Percentiles rank a stretch among this genome's conserved stretches.
Evolutionary conservation across 1,284 basidiomycete species (phyloP).

Genomic region (Takashimella koratensis): DNA sequence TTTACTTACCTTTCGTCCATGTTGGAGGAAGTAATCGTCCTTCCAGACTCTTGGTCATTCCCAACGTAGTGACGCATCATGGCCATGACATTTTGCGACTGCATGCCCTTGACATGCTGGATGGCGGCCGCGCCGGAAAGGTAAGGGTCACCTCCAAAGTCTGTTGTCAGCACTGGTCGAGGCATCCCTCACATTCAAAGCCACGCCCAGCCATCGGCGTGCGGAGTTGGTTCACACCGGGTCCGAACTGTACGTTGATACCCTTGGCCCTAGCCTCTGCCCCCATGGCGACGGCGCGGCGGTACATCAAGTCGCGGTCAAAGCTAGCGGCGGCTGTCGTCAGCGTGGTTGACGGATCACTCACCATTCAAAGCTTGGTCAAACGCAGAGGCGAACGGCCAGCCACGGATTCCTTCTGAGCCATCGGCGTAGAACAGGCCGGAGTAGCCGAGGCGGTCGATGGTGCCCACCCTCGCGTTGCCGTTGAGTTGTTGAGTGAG

Average conservation of each 20-base stretch:
- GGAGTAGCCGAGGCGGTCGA: constrained; percentile 11
- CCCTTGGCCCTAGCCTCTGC: constrained; percentile 75
- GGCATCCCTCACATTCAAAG: constrained; percentile 64
- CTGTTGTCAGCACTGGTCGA: constrained; percentile 26
- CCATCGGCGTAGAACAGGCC: constrained; percentile 16
- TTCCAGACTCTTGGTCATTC: constrained; percentile 27
- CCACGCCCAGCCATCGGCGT: constrained; percentile 66
- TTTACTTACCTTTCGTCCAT: constrained; percentile 20
- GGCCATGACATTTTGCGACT: constrained; percentile 63
- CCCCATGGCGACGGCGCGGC: constrained; percentile 71
- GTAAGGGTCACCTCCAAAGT: constrained; percentile 66
- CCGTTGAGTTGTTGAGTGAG: constrained; percentile 13
- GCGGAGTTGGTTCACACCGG: constrained; percentile 54
- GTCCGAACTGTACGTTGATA: constrained; percentile 64
- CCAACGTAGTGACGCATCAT: constrained; percentile 32
- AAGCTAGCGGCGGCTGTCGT: constrained; percentile 48
- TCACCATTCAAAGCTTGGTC: constrained; percentile 10
- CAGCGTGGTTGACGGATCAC: too few species aligned
- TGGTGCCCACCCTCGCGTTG: constrained; percentile 8
- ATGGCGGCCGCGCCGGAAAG: constrained; percentile 64
- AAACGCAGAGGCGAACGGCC: constrained; percentile 11
- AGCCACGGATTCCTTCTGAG: constrained; percentile 11
- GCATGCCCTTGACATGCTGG: constrained; percentile 70
- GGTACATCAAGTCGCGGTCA: constrained; percentile 66
- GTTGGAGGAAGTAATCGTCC: constrained; percentile 20